Conservation (phyloP, 306 rosid genomes). For the cucumber (Cucumis sativus) region Cucumber_9930_V3 NC_026661.2:11732001-11732500, state of each 20-base stretch:
- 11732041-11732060: not conserved
- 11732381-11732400: slow-evolving; percentile 31
- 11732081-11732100: not conserved
- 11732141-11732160: not conserved
- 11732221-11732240: slow-evolving; percentile 10
- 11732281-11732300: slow-evolving; percentile 24
- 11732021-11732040: too few species aligned
- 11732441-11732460: slow-evolving; percentile 40
- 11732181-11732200: slow-evolving; percentile 29
- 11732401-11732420: slow-evolving; percentile 68
- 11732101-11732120: not conserved
- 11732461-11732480: not conserved
- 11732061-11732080: not conserved
- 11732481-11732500: not conserved
- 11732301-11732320: slow-evolving; percentile 2
- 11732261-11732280: slow-evolving; percentile 20
- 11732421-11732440: slow-evolving; percentile 57
- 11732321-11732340: slow-evolving; percentile 12
- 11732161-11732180: slow-evolving; percentile 10
- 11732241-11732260: not conserved
- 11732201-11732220: slow-evolving; percentile 11
- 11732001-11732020: too few species aligned
- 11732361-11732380: slow-evolving; percentile 27
- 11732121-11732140: not conserved
- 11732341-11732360: slow-evolving; percentile 16